phyloP scores from a whole-genome alignment of 2,329 filamentous ascomycete genomes.

The Zymoseptoria tritici region DNA sequence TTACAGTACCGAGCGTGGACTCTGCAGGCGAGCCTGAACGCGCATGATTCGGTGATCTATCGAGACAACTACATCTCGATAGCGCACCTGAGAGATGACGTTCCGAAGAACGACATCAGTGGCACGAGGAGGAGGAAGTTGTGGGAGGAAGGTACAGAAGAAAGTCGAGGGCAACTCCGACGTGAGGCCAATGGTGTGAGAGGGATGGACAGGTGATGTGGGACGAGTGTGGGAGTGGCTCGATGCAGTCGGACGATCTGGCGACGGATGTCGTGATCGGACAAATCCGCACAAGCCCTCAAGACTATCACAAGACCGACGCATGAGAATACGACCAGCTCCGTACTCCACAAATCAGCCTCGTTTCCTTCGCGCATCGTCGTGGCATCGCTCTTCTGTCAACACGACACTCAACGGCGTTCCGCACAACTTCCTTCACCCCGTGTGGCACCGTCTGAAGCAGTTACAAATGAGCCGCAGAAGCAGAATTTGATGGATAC shows the following conservation, averaged over 20 bases:
- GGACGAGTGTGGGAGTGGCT: conserved; percentile 63
- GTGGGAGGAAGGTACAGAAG: conserved; percentile 72
- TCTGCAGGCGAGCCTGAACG: conserved; percentile 74
- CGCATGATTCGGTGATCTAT: conserved; percentile 51
- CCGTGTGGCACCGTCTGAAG: no score
- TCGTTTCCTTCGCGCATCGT: no score
- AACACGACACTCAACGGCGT: no score
- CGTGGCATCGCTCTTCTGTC: no score
- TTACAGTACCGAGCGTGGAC: conserved; percentile 33
- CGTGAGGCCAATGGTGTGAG: conserved; percentile 68
- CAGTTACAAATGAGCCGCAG: no score
- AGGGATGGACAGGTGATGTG: conserved; percentile 48
- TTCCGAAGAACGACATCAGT: conserved; percentile 74
- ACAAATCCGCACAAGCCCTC: no score
- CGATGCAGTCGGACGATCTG: conserved; percentile 41
- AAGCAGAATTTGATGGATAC: no score
- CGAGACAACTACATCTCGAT: conserved; percentile 77
- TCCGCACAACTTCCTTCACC: no score
- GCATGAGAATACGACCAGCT: no score
- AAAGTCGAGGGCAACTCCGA: conserved; percentile 94
- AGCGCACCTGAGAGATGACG: conserved; percentile 83
- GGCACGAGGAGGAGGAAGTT: conserved; percentile 68
- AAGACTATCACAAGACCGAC: no score
- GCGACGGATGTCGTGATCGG: no score
- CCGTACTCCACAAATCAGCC: no score